These are phyloP conservation scores for Neurospora discreta DNA, from an alignment of 495 filamentous ascomycete genomes.

Conservation along the genomic window DNA sequence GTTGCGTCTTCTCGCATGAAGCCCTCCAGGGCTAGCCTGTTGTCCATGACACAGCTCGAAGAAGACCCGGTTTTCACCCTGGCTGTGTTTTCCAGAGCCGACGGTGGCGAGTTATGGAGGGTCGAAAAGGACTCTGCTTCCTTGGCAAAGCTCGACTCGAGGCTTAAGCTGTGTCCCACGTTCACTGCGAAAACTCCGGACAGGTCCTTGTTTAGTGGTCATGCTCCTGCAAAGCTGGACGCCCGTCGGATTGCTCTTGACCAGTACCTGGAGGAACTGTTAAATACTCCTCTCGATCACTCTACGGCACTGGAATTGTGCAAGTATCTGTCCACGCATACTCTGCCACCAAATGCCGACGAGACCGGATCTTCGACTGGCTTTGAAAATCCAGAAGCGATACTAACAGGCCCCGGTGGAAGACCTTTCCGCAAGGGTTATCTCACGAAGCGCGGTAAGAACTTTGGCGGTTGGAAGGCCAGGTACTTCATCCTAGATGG, in stretches of 20 bases:
- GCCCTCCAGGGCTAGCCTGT: slow-evolving; percentile 74
- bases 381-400: slow-evolving; percentile 21
- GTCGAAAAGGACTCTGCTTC: slow-evolving; percentile 84
- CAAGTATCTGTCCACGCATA: slow-evolving; percentile 77
- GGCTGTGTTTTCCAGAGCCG: slow-evolving; percentile 66
- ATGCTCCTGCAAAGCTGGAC: slow-evolving; percentile 90
- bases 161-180: slow-evolving; percentile 55
- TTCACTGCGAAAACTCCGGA: slow-evolving; percentile 72
- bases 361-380: slow-evolving; percentile 42
- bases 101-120: slow-evolving; percentile 77
- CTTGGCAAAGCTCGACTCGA: slow-evolving; percentile 68
- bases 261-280: slow-evolving; percentile 68
- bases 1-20: slow-evolving; percentile 85
- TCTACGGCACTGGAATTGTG: slow-evolving; percentile 72
- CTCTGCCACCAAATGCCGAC: slow-evolving; percentile 64
- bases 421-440: slow-evolving; percentile 77
- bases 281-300: slow-evolving; percentile 74
- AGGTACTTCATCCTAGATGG: slow-evolving; percentile 89
- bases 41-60: slow-evolving; percentile 58
- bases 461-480: slow-evolving; percentile 98
- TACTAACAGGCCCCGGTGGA: slow-evolving; percentile 45
- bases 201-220: slow-evolving; percentile 74
- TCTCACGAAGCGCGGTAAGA: slow-evolving; percentile 92
- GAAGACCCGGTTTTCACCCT: slow-evolving; percentile 93
- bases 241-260: slow-evolving; percentile 73